Evolutionary conservation across 2,329 filamentous ascomycete species (phyloP).

Genomic region (Gnomoniopsis sp.): DNA sequence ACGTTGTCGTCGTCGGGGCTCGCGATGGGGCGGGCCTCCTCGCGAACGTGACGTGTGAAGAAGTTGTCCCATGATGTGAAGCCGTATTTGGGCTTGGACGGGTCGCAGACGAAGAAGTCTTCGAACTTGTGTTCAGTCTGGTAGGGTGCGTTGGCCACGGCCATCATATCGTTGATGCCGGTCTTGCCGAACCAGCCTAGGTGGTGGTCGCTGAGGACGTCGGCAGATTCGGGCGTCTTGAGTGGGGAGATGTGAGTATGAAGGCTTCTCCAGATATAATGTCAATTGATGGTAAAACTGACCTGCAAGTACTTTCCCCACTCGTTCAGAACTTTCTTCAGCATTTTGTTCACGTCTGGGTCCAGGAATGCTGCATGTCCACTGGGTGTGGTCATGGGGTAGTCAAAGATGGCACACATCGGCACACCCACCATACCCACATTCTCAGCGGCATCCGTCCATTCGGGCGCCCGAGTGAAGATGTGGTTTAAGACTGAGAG

Average conservation of each 20-base stretch:
- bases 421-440: slow-evolving; percentile 54
- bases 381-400: slow-evolving; percentile 52
- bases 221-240: slow-evolving; percentile 49
- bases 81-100: slow-evolving; percentile 50
- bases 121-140: slow-evolving; percentile 47
- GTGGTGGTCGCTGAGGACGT: slow-evolving; percentile 41
- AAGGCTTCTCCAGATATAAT: no score
- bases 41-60: slow-evolving; percentile 58
- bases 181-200: slow-evolving; percentile 55
- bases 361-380: slow-evolving; percentile 54
- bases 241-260: background rate
- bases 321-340: slow-evolving; percentile 53
- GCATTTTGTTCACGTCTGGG: slow-evolving; percentile 49
- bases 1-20: slow-evolving; percentile 48
- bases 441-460: slow-evolving; percentile 48
- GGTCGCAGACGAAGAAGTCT: slow-evolving; percentile 60
- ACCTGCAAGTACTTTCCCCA: slow-evolving; percentile 55
- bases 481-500: slow-evolving; percentile 62
- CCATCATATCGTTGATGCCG: slow-evolving; percentile 44
- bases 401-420: slow-evolving; percentile 51
- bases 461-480: slow-evolving; percentile 47
- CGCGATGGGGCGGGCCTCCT: slow-evolving; percentile 55
- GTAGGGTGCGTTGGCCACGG: slow-evolving; percentile 46
- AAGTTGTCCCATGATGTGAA: slow-evolving; percentile 68
- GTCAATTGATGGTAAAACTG: slow-evolving; percentile 17